phyloP scores from a whole-genome alignment of 192 early-diverging fungal species.

The Backusella liffmaniae region DNA sequence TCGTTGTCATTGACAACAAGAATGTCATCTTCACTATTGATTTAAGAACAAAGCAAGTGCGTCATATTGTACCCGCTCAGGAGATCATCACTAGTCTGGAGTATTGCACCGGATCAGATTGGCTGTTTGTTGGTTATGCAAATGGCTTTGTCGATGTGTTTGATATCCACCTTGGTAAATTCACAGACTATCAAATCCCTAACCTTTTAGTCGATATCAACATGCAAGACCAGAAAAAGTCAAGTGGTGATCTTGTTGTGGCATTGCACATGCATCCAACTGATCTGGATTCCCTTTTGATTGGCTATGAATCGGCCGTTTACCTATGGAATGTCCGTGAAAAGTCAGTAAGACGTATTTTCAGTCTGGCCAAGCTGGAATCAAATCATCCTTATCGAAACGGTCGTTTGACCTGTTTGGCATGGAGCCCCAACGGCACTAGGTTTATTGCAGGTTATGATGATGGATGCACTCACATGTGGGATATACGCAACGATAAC shows the following conservation, averaged over 20 bases:
- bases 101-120: constrained; percentile 45
- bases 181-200: constrained; percentile 42
- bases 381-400: constrained; percentile 7
- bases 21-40: constrained; percentile 53
- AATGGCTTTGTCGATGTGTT: constrained; percentile 51
- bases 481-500: constrained; percentile 36
- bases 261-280: constrained; percentile 49
- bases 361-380: constrained; percentile 23
- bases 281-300: constrained; percentile 50
- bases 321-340: constrained; percentile 53
- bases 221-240: constrained; percentile 12
- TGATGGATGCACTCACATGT: constrained; percentile 45
- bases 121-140: constrained; percentile 50
- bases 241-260: constrained; percentile 32
- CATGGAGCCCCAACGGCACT: constrained; percentile 51
- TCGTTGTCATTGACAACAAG: constrained; percentile 45
- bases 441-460: constrained; percentile 47
- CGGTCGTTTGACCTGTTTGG: constrained; percentile 37
- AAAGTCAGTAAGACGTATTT: constrained; percentile 31
- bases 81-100: constrained; percentile 48
- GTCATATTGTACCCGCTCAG: constrained; percentile 32
- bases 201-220: constrained; percentile 24
- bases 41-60: constrained; percentile 38
- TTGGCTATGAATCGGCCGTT: constrained; percentile 49
- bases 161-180: constrained; percentile 40